Conservation (phyloP, 2,329 filamentous ascomycete species). For the Lojkania enalia region DNA sequence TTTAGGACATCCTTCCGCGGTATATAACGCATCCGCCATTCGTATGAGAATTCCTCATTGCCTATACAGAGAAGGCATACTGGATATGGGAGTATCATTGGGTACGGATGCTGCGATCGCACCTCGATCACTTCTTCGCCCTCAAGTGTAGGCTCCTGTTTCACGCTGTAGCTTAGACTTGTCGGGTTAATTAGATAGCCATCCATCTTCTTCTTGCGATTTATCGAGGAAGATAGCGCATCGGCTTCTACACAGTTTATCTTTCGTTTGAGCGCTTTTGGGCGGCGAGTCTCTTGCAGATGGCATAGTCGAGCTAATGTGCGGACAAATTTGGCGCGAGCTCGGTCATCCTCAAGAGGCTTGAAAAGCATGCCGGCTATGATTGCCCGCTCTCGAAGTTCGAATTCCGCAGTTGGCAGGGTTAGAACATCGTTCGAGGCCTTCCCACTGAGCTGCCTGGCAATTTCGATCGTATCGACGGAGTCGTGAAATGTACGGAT, state of each 20-base stretch:
- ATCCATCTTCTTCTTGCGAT: too few relatives aligned
- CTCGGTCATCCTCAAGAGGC: conserved; percentile 17
- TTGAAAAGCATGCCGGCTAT: conserved; percentile 23
- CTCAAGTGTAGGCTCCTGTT: conserved; percentile 9
- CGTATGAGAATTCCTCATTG: conserved; percentile 9
- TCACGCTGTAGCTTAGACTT: too few relatives aligned
- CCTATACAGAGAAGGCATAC: conserved; percentile 16
- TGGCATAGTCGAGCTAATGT: conserved; percentile 17
- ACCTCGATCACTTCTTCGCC: conserved; percentile 7
- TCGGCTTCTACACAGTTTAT: too few relatives aligned
- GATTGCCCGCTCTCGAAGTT: conserved; percentile 20
- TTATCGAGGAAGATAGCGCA: too few relatives aligned
- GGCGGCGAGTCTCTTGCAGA: conserved; percentile 18
- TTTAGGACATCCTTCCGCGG: conserved; percentile 13
- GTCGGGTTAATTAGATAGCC: too few relatives aligned
- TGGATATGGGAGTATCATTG: conserved; percentile 8
- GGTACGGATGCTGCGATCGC: too few relatives aligned
- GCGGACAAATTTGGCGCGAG: conserved; percentile 16
- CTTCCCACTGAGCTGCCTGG: conserved; percentile 19
- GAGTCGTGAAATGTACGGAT: conserved; percentile 19
- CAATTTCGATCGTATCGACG: conserved; percentile 22
- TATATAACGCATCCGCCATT: conserved; percentile 7
- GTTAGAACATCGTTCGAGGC: conserved; percentile 18
- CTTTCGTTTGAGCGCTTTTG: conserved; percentile 17
- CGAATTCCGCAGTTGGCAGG: conserved; percentile 15